Conservation (phyloP, 805 yeast species). For the Grigorovia jiainica region DNA sequence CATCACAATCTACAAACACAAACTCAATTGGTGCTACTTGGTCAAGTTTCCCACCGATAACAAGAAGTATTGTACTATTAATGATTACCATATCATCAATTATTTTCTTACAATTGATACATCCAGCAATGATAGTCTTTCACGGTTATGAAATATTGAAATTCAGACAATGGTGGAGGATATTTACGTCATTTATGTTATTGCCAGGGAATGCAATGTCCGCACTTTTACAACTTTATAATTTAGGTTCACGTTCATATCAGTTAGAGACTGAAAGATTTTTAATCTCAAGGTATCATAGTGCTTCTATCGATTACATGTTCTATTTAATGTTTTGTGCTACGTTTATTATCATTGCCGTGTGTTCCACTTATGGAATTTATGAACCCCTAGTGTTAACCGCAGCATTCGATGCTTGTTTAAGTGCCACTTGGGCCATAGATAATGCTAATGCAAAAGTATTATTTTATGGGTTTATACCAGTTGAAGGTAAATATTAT, state of each 20-base stretch:
- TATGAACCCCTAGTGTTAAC: conserved; percentile 12
- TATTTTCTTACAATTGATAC: conserved; percentile 27
- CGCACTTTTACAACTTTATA: conserved; percentile 20
- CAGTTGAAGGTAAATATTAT: conserved; percentile 46
- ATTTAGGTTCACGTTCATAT: conserved; percentile 19
- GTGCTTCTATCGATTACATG: conserved; percentile 16
- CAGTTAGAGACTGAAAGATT: conserved; percentile 19
- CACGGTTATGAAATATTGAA: conserved; percentile 11
- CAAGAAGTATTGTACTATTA: conserved; percentile 43
- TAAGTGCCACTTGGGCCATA: conserved; percentile 56
- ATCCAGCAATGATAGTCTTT: conserved; percentile 14
- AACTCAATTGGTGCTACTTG: conserved; percentile 8
- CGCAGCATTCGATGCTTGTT: conserved; percentile 20
- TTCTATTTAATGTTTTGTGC: conserved; percentile 19
- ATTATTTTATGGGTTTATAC: conserved; percentile 45
- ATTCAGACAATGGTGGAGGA: conserved; percentile 23
- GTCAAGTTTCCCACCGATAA: conserved; percentile 47
- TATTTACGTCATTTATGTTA: conserved; percentile 20
- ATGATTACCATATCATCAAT: conserved; percentile 38
- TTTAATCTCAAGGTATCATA: conserved; percentile 9
- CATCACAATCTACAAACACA: conserved; percentile 1
- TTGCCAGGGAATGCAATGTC: conserved; percentile 18
- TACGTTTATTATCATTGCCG: conserved; percentile 6
- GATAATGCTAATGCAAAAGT: conserved; percentile 43
- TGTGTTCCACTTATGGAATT: conserved; percentile 7